Evolutionary conservation across 73 alveolate genomes (phyloP), one percentile per base, ranked within the genome.

Genomic region (Paramecium sonneborni): DNA sequence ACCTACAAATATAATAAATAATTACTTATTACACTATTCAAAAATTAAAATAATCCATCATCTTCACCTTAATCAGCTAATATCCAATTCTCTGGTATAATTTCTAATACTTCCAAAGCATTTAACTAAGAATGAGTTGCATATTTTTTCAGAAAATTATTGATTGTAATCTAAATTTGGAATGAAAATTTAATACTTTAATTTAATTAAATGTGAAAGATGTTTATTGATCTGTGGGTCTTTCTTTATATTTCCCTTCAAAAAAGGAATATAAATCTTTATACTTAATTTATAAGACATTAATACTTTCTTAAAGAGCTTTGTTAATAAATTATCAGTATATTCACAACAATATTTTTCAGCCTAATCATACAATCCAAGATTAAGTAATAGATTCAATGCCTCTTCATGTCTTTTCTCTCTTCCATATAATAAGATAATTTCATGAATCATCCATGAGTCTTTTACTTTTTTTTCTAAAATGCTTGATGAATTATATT

Each of bases 381-480:
- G 76, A 37, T 88, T 26, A n/a, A 88, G 30, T 48, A 88, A 88
- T 82, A 70, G 35, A 14, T 38, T 39, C n/a, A 88, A 44, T 18
- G 94, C 94, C 10, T 88, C 94, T 5, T 38, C 68, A 88, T 88
- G 94, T 48, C 87, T 88, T 26, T 88, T 88, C 52, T 79, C 90
- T 43, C 90, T 43, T 5, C 90, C 90, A 79, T 79, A 79, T 21
- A 79, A 44, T 44, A 30, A 21, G 2, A 79, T 79, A 0, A 79
- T 41, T 79, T 79, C 90, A 0, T 1, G 5, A 46, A 79, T 79
- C 90, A 79, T 79, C 90, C 90, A 79, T 5, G 76, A 43, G 10
- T 44, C 90, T 37, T 79, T 39, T 18, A 79, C 90, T 46, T 44
- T 79, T 7, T 79, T 79, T 34, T 79, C 90, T 20, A 79, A 46